Evolutionary conservation across 192 early-diverging fungal species (phyloP), one percentile per base, ranked within the genome.

Genomic region (Backusella circina): DNA sequence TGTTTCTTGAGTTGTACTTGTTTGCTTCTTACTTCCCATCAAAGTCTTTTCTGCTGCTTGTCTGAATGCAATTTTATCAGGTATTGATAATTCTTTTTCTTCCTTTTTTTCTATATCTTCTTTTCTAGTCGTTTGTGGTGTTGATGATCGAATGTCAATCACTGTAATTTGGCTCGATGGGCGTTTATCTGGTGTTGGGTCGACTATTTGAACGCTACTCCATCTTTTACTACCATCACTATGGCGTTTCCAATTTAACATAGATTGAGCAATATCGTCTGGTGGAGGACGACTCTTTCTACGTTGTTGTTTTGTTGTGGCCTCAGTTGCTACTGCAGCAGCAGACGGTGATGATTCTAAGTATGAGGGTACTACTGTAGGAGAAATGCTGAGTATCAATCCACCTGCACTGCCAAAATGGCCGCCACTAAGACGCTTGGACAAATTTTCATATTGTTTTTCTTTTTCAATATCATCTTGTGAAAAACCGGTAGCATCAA

Each of bases 361-460:
- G 18, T n/a, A 47, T 47, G 44, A 47, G 16, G 44, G 44, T 47
- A 47, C 16, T 3, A 47, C 44, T 47, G 44, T 47, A 47, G 74
- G 74, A 21, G 50, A 26, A 30, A 74, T 82, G 44, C 73, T 83
- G 37, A 83, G 30, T 26, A 79, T 26, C 21, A 83, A 54, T n/a
- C 82, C 82, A 37, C 82, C 82, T 33, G 82, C 82, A 65, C 78
- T 79, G 30, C 78, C 75, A 65, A 71, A 83, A 33, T 77, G 68
- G 8, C 78, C 78, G 1, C 78, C 78, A 38, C 78, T 79, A 7
- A 83, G 36, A 18, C 82, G 71, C 13, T 83, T 77, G 12, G 78
- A 65, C 7, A 83, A 30, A 5, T 67, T 75, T 37, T 73, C 71
- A 61, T 61, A 33, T 33, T 35, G 65, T 7, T 76, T 76, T 18